Conservation (phyloP, 2,329 filamentous ascomycete genomes). For the Chaetomium olivaceum region DNA sequence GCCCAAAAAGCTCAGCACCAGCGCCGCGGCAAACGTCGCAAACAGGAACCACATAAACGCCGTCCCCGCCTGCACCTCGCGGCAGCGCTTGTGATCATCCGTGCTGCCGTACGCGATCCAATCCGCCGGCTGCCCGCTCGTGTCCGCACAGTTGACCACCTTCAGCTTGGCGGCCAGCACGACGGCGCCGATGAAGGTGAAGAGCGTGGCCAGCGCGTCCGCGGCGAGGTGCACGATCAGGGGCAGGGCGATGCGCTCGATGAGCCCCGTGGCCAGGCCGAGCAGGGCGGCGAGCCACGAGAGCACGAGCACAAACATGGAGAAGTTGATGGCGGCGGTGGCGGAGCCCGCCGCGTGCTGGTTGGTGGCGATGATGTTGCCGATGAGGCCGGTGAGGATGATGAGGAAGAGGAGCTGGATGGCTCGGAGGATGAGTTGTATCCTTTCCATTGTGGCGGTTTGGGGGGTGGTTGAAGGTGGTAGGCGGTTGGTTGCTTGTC, state of each 20-base stretch:
- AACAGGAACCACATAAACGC: conserved; percentile 82
- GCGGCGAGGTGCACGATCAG: conserved; percentile 52
- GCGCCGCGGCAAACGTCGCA: conserved; percentile 57
- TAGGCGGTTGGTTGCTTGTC: background rate
- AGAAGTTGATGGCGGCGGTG: conserved; percentile 57
- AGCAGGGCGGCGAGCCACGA: conserved; percentile 66
- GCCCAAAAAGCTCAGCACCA: conserved; percentile 57
- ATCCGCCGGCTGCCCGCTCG: conserved; percentile 42
- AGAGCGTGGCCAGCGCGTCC: conserved; percentile 62
- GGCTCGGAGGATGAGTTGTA: conserved; percentile 50
- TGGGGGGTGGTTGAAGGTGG: background rate
- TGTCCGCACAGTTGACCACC: conserved; percentile 64
- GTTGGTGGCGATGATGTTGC: conserved; percentile 58
- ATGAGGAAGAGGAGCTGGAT: conserved; percentile 55
- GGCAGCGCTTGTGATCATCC: conserved; percentile 65
- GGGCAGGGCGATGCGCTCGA: conserved; percentile 41
- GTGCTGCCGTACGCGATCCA: conserved; percentile 64
- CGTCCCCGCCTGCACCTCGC: conserved; percentile 70
- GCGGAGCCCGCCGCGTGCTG: conserved; percentile 45
- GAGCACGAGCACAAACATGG: conserved; percentile 69
- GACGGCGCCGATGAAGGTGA: conserved; percentile 70
- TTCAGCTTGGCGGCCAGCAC: conserved; percentile 69
- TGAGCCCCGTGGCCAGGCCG: conserved; percentile 58
- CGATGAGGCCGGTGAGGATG: conserved; percentile 57
- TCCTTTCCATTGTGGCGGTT: conserved; percentile 38